Base-by-base conservation (phyloP, 768 basidiomycete species). In the Tricholomella constricta region DNA sequence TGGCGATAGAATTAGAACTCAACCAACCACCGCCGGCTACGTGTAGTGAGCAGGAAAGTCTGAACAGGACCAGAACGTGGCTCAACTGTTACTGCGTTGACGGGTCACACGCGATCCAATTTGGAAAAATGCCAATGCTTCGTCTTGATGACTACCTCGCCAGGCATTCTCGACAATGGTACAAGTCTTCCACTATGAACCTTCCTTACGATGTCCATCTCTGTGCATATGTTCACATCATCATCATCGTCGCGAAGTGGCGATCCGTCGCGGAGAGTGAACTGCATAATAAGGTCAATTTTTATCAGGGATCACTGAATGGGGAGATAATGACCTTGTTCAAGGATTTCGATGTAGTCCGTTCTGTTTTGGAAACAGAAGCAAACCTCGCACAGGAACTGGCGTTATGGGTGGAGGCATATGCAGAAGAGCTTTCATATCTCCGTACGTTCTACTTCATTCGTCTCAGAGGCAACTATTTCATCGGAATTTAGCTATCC, bases 31-130 rank as follows among this genome's bases (percentile, higher is more conserved):
- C 80, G 4, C 73, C 78, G 2, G 63, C 70, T 6, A 65, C 68
- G 20, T 80, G 81, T n/a, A 73, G 76, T 43, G 81, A 83, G 59
- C 77, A 85, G 26, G 87, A 89, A 73, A 75, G 77, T 20, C 72
- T 86, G 34, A 91, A 92, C 61, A 77, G 88, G 35, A 82, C 82
- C 23, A 75, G 90, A 53, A 86, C 84, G 22, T 91, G 88, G 88
- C 72, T 90, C 49, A 83, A 84, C 62, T 89, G 86, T 65, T 88
- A 82, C 64, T 84, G 86, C 57, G 80, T 87, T 49, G 90, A 92
- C 62, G 82, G 84, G 6, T 88, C 86, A 29, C 78, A 86, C 60
- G 82, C 86, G n/a, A 83, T 84, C 40, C 83, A 90, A 63, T 85
- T 86, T 61, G 89, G 88, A 10, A 90, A 89, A 61, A 79, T 85